Evolutionary conservation across 345 rosid species (phyloP), one percentile per base, ranked within the genome.

Genomic region (Lagerstroemia speciosa): DNA sequence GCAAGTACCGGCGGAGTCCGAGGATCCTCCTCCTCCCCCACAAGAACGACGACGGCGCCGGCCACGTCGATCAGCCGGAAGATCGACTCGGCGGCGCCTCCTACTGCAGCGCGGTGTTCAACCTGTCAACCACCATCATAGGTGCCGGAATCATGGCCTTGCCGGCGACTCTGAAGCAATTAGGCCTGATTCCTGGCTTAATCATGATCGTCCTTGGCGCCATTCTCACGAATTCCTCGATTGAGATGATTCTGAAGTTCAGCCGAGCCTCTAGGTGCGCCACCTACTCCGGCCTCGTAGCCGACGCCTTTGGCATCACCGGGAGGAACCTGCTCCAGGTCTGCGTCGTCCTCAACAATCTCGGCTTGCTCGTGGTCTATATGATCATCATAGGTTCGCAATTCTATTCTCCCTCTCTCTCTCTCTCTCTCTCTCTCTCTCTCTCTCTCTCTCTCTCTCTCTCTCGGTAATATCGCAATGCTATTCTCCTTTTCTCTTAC

Each of bases 81-180:
- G 66, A 66, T 15, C 72, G 81, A n/a, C 73, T 71, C 72, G 66
- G 76, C 66, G 86, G 86, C 17, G 87, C 89, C 2, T 88, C 90
- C 29, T 83, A 80, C 71, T 83, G 80, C 11, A 85, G 87, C 43
- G 85, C 85, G 65, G 86, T 88, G 24, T 88, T 81, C 75, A 88
- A 88, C 72, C 88, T 85, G 43, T 85, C 89, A 62, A 88, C 90
- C 63, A 84, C 89, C 37, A 76, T 85, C 67, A 82, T 88, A 8
- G 90, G 90, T 15, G 87, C 87, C 32, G 87, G 93, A 27, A 83
- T 88, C 79, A 85, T 84, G 89, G 89, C 87, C n/a, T 80, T 88
- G 12, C 90, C 89, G 6, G 83, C 90, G 40, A 71, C 83, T 36
- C 82, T 84, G 58, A 85, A 78, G 68, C 86, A 84, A 60, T 38